Evolutionary conservation across 495 filamentous ascomycete species (phyloP).

Genomic region (Choiromyces venosus): DNA sequence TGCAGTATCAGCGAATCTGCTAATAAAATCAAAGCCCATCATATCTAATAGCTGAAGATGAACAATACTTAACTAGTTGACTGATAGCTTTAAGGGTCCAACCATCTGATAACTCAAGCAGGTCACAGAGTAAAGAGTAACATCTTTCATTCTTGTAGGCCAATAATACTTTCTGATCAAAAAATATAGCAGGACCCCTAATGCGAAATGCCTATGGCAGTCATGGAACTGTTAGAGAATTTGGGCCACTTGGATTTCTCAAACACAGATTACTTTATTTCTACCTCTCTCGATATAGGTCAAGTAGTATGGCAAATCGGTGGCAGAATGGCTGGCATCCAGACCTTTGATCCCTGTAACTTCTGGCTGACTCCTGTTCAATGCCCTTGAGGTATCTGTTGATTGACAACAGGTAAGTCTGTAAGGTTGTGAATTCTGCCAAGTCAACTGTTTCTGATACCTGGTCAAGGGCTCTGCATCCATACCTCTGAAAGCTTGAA

Average conservation of each 20-base stretch:
- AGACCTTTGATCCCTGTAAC: too few relatives aligned
- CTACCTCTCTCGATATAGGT: slow-evolving; percentile 5
- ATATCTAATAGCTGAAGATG: too few relatives aligned
- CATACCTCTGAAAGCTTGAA: neutral
- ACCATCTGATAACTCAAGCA: too few relatives aligned
- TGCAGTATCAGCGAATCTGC: neutral
- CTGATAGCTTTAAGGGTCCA: neutral
- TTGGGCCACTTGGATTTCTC: neutral
- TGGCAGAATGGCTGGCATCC: too few relatives aligned
- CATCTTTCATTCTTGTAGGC: neutral
- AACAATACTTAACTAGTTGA: neutral
- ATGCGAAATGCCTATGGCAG: neutral
- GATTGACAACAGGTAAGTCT: too few relatives aligned
- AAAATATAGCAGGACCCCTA: neutral
- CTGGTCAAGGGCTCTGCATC: neutral
- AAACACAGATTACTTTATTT: neutral
- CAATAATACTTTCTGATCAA: neutral
- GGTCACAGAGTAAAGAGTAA: too few relatives aligned
- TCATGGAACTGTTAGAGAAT: neutral
- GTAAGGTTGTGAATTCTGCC: neutral
- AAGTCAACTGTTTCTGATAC: neutral
- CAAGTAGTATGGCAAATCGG: too few relatives aligned
- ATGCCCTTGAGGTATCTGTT: too few relatives aligned
- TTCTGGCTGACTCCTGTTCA: too few relatives aligned
- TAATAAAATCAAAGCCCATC: neutral